A percentile compares a stretch with the other conserved stretches of the same genome.
These are phyloP conservation scores for Stenogyne calaminthoides DNA, from an alignment of 305 asterid genomes.

Conservation along the genomic window DNA sequence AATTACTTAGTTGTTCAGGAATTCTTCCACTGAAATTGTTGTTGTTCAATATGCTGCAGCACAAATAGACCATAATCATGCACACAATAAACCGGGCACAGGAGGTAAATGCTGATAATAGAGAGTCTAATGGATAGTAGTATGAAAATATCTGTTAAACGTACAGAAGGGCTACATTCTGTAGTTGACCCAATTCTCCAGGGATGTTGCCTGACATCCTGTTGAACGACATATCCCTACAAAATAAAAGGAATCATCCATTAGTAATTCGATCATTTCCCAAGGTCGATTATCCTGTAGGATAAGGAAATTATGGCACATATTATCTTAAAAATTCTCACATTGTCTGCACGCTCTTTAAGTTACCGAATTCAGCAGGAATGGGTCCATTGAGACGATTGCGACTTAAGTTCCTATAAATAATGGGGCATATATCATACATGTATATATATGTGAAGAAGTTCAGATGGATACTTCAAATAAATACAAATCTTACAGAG, in stretches of 20 bases:
- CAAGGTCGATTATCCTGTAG: neutral
- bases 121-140: neutral
- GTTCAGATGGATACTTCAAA: neutral
- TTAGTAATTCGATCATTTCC: neutral
- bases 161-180: constrained; percentile 82
- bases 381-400: constrained; percentile 68
- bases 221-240: constrained; percentile 85
- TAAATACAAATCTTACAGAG: constrained; percentile 53
- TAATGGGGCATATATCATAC: neutral
- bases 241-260: neutral
- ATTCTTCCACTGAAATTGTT: constrained; percentile 74
- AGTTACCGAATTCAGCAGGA: constrained; percentile 83
- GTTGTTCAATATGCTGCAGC: constrained; percentile 64
- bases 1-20: constrained; percentile 77
- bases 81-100: neutral
- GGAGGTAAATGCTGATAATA: neutral
- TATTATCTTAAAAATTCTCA: constrained; percentile 38
- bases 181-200: constrained; percentile 86
- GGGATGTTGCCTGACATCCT: constrained; percentile 70
- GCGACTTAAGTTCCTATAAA: constrained; percentile 76
- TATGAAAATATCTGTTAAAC: constrained; percentile 21
- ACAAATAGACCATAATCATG: neutral
- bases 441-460: neutral
- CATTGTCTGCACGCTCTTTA: constrained; percentile 82
- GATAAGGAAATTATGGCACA: neutral